A percentile compares a stretch with the other conserved stretches of the same genome.
phyloP scores from a whole-genome alignment of 495 filamentous ascomycete genomes.

The Podospora bellae-mahoneyi region DNA sequence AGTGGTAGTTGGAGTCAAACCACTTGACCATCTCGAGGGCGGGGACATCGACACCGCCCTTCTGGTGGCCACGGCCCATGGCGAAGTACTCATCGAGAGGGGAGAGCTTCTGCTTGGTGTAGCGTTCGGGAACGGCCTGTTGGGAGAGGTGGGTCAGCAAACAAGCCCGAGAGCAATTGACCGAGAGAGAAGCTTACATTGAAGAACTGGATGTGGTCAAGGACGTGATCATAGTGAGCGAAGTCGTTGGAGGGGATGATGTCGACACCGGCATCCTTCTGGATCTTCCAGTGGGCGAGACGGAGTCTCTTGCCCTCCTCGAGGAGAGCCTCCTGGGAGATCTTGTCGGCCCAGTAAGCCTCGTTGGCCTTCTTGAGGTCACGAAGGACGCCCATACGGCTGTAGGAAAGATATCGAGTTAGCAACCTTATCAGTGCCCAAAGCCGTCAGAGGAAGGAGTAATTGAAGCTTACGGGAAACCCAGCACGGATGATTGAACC shows the following conservation, averaged over 20 bases:
- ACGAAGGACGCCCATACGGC: conserved; percentile 92
- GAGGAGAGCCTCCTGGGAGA: conserved; percentile 81
- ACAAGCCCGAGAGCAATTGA: conserved; percentile 3
- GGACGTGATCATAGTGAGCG: conserved; percentile 96
- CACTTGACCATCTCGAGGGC: conserved; percentile 99
- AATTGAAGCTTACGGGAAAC: conserved; percentile 34
- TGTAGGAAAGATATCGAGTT: conserved; percentile 12
- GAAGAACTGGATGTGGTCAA: conserved; percentile 98
- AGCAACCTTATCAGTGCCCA: conserved; percentile 64
- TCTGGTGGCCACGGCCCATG: conserved; percentile 97
- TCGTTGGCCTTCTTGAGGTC: conserved; percentile 99
- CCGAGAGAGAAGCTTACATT: conserved; percentile 57
- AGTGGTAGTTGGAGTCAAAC: conserved; percentile 99
- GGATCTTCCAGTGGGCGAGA: conserved; percentile 97
- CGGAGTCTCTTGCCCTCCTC: conserved; percentile 94
- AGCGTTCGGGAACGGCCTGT: conserved; percentile 83
- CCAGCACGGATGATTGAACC: conserved; percentile 63
- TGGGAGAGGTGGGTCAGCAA: conserved; percentile 7
- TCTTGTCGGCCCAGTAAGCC: conserved; percentile 93
- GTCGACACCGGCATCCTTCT: conserved; percentile 95
- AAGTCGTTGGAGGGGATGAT: conserved; percentile 99
- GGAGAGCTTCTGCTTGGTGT: conserved; percentile 79
- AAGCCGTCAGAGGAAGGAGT: not conserved
- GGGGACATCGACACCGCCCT: conserved; percentile 87
- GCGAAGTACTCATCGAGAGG: conserved; percentile 96